phyloP scores from a whole-genome alignment of 768 basidiomycete species.

The Amanita pseudoporphyria region DNA sequence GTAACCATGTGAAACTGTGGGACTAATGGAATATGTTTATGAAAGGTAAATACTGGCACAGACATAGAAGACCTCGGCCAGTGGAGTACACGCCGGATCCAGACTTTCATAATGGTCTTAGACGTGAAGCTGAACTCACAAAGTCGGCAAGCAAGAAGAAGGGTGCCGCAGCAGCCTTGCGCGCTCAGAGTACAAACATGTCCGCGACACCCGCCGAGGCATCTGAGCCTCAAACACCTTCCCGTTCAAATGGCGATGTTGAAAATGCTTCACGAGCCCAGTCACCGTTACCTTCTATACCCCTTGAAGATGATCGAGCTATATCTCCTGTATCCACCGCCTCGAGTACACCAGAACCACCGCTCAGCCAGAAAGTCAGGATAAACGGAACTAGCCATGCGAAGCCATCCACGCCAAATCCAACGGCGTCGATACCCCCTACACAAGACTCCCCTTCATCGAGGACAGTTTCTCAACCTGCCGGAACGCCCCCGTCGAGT shows the following conservation, averaged over 20 bases:
- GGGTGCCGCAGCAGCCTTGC: constrained; percentile 39
- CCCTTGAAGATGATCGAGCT: constrained; percentile 39
- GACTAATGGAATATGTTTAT: constrained; percentile 28
- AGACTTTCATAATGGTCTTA: constrained; percentile 52
- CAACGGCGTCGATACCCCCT: constrained; percentile 8
- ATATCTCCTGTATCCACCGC: constrained; percentile 64
- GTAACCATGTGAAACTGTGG: constrained; percentile 86
- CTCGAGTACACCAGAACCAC: constrained; percentile 67
- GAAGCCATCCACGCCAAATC: constrained; percentile 15
- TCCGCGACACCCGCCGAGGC: constrained; percentile 29
- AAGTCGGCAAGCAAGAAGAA: constrained; percentile 49
- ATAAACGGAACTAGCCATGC: constrained; percentile 39
- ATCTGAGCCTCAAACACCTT: constrained; percentile 49
- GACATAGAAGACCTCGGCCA: constrained; percentile 73
- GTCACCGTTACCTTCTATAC: constrained; percentile 15
- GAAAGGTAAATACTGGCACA: constrained; percentile 83
- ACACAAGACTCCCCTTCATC: constrained; percentile 12
- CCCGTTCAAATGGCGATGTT: constrained; percentile 23
- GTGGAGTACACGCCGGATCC: constrained; percentile 73
- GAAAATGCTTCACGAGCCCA: constrained; percentile 20
- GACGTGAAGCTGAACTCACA: constrained; percentile 43
- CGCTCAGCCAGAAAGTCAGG: constrained; percentile 60
- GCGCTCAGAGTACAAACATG: constrained; percentile 32
- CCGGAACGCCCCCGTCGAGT: constrained; percentile 18
- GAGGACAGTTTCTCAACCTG: constrained; percentile 13